These are phyloP conservation scores for Teratosphaeria epicoccoides DNA, from an alignment of 2,329 filamentous ascomycete genomes.

Conservation along the genomic window DNA sequence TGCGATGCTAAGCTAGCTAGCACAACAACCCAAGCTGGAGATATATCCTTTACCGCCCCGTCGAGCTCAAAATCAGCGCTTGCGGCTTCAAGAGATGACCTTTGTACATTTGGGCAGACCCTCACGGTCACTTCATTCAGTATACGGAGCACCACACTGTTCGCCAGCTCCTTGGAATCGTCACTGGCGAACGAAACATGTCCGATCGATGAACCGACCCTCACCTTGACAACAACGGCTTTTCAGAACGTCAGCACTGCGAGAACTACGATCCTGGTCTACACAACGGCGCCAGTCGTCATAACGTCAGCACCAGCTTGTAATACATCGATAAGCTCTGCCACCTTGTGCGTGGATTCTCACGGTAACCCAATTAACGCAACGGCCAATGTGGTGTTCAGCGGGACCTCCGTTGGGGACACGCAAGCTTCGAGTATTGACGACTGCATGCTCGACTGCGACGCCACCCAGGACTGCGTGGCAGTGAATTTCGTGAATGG, in stretches of 20 bases:
- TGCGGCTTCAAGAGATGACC: background rate
- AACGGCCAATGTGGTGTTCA: background rate
- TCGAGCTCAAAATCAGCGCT: background rate
- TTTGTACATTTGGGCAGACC: background rate
- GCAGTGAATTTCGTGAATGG: background rate
- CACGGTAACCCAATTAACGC: background rate
- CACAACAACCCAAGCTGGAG: background rate
- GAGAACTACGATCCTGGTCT: background rate
- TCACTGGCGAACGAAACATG: background rate
- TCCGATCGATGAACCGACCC: background rate
- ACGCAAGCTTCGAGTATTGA: background rate
- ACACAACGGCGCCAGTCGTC: background rate
- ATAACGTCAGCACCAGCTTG: background rate
- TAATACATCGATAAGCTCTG: background rate
- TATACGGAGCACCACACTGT: background rate
- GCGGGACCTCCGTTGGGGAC: background rate
- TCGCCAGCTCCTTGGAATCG: background rate
- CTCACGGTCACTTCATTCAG: background rate
- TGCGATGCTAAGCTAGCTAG: background rate
- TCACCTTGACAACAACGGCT: background rate
- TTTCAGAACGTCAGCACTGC: background rate
- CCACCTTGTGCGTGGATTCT: background rate
- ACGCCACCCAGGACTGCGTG: background rate
- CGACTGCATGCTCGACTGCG: background rate
- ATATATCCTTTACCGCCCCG: background rate